Conservation (phyloP, 164 flowering plant genomes). For the Umbilicus rupestris region DNA sequence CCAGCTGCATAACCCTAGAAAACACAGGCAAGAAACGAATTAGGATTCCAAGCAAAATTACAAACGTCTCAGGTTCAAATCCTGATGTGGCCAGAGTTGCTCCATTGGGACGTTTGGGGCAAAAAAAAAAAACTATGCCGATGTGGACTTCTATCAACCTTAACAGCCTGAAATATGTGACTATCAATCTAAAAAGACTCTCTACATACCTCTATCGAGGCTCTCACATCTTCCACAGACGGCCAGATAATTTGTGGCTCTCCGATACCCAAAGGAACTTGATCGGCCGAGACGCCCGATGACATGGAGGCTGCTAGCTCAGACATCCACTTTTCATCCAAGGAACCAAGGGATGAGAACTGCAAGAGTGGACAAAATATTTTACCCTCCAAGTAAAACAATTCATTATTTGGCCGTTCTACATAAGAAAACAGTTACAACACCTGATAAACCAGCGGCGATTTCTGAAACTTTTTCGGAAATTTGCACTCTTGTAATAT, state of each 20-base stretch:
- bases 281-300: slow-evolving; percentile 63
- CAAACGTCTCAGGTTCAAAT: too few relatives aligned
- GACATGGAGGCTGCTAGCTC: slow-evolving; percentile 85
- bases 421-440: not conserved
- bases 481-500: slow-evolving; percentile 67
- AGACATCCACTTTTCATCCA: slow-evolving; percentile 99
- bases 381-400: not conserved
- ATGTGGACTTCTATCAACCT: too few relatives aligned
- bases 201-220: slow-evolving; percentile 80
- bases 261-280: slow-evolving; percentile 72
- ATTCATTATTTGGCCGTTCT: not conserved
- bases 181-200: slow-evolving; percentile 5
- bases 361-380: slow-evolving; percentile 21
- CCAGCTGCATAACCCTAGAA: slow-evolving; percentile 97
- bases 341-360: slow-evolving; percentile 97
- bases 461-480: slow-evolving; percentile 56
- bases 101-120: too few relatives aligned
- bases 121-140: too few relatives aligned
- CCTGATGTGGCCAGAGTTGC: too few relatives aligned
- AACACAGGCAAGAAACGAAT: slow-evolving; percentile 6
- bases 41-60: too few relatives aligned
- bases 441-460: slow-evolving; percentile 94
- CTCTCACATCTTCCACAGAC: slow-evolving; percentile 90
- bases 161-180: not conserved
- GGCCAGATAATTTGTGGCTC: slow-evolving; percentile 88